A percentile compares a stretch with the other conserved stretches of the same genome.
These are phyloP conservation scores for Russula dissimulans DNA, from an alignment of 768 basidiomycete species.

Conservation along the genomic window DNA sequence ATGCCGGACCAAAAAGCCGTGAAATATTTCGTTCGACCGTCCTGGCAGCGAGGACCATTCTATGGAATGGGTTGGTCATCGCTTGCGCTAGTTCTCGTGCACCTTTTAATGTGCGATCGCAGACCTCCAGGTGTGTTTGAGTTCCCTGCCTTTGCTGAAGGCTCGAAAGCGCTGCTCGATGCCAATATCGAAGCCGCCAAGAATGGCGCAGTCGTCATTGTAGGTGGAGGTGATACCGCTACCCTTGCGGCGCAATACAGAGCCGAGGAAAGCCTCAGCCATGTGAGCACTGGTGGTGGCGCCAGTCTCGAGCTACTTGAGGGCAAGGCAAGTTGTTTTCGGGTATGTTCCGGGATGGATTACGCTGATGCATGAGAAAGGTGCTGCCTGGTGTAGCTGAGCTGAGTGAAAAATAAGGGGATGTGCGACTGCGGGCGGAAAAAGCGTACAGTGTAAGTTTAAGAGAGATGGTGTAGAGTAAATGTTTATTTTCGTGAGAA, in stretches of 20 bases:
- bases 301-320: slow-evolving; percentile 93
- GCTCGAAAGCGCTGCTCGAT: slow-evolving; percentile 76
- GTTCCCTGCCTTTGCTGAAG: slow-evolving; percentile 82
- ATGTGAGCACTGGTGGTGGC: slow-evolving; percentile 94
- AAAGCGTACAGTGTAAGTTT: slow-evolving; percentile 8
- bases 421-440: neutral
- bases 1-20: slow-evolving; percentile 78
- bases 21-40: slow-evolving; percentile 76
- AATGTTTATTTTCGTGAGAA: neutral
- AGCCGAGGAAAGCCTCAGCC: slow-evolving; percentile 83
- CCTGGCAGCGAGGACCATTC: slow-evolving; percentile 83
- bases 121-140: slow-evolving; percentile 98
- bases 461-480: neutral
- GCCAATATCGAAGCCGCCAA: slow-evolving; percentile 80
- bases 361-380: slow-evolving; percentile 32
- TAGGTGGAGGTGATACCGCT: slow-evolving; percentile 95
- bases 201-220: slow-evolving; percentile 84
- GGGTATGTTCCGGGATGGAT: neutral
- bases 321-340: slow-evolving; percentile 66
- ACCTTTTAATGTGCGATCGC: slow-evolving; percentile 9
- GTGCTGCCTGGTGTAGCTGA: slow-evolving; percentile 86
- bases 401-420: slow-evolving; percentile 64
- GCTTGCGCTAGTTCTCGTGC: neutral
- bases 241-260: slow-evolving; percentile 84
- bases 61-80: slow-evolving; percentile 80